Evolutionary conservation across 2,329 filamentous ascomycete species (phyloP).

Genomic region (Pseudogymnoascus sp.): DNA sequence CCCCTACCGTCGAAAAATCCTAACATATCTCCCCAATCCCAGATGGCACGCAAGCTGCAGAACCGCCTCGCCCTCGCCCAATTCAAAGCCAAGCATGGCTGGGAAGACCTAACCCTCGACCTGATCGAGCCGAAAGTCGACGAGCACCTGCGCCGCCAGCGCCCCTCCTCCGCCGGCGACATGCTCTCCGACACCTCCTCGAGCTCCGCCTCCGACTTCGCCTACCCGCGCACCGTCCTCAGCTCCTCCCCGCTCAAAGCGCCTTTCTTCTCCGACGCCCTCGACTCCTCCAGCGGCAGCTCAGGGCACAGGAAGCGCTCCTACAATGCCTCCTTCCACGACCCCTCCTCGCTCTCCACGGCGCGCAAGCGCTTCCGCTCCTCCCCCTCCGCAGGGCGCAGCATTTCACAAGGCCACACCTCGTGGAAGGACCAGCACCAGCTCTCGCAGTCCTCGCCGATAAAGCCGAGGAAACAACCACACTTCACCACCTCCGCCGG

Average conservation of each 20-base stretch:
- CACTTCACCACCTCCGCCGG: constrained; percentile 65
- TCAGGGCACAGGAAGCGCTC: constrained; percentile 59
- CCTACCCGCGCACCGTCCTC: constrained; percentile 55
- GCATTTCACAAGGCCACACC: constrained; percentile 41
- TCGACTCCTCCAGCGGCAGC: constrained; percentile 57
- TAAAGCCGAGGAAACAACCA: constrained; percentile 65
- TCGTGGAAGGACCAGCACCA: constrained; percentile 72
- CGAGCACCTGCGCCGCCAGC: constrained; percentile 66
- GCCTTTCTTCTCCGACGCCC: constrained; percentile 74
- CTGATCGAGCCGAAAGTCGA: constrained; percentile 78
- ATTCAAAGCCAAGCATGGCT: constrained; percentile 94
- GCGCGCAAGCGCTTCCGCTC: constrained; percentile 62
- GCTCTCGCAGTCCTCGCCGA: constrained; percentile 77
- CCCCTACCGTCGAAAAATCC: constrained; percentile 11
- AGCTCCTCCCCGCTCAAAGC: constrained; percentile 81
- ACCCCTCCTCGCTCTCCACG: constrained; percentile 40
- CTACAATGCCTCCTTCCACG: constrained; percentile 51
- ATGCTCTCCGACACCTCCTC: constrained; percentile 81
- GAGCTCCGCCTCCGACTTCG: constrained; percentile 63
- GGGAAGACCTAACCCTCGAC: constrained; percentile 82
- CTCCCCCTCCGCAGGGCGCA: constrained; percentile 52
- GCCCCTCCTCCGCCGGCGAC: constrained; percentile 57
- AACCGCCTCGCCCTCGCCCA: constrained; percentile 91
- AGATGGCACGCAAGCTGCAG: constrained; percentile 91
- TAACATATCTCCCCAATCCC: constrained; percentile 16